phyloP scores from a whole-genome alignment of 345 rosid species.

The Bruguiera sexangula region DNA sequence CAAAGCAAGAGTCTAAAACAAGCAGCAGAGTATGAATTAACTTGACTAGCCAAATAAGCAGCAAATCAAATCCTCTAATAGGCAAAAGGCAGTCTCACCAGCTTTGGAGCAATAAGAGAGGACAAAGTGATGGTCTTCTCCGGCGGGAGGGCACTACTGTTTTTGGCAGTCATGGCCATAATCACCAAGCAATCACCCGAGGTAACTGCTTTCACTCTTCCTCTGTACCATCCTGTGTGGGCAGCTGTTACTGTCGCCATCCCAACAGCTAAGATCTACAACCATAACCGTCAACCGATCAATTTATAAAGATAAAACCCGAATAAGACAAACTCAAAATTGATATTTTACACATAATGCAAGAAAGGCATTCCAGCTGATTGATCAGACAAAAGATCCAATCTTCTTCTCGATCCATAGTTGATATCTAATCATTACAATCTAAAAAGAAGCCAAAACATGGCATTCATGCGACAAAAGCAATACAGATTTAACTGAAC shows the following conservation, averaged over 20 bases:
- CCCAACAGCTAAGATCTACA: slow-evolving; percentile 21
- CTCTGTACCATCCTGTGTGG: slow-evolving; percentile 51
- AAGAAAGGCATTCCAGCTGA: neutral
- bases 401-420: neutral
- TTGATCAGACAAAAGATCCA: neutral
- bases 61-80: neutral
- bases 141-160: slow-evolving; percentile 74
- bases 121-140: slow-evolving; percentile 83
- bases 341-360: neutral
- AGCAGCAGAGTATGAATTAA: neutral
- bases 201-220: slow-evolving; percentile 78
- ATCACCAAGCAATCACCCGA: slow-evolving; percentile 89
- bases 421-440: neutral
- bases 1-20: neutral
- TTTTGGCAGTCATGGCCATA: slow-evolving; percentile 46
- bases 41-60: neutral
- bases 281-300: neutral
- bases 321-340: neutral
- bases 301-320: neutral
- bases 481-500: neutral
- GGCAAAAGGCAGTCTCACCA: slow-evolving; percentile 33
- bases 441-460: no score
- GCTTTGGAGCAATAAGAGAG: slow-evolving; percentile 74
- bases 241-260: slow-evolving; percentile 29
- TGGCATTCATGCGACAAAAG: neutral